Conservation (phyloP, 306 rosid species). For the Gynostemma pentaphyllum region DNA sequence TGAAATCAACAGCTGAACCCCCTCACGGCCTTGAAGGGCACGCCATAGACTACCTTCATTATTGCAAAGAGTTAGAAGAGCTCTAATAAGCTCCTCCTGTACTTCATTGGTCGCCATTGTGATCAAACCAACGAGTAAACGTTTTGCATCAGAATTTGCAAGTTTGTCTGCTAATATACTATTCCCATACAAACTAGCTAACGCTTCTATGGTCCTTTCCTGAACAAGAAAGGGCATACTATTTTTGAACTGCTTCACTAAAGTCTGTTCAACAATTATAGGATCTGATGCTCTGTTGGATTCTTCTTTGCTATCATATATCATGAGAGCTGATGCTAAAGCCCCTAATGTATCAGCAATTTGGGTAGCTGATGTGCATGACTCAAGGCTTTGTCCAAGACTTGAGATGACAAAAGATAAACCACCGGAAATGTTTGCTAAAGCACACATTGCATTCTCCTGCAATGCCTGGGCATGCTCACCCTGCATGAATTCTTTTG, state of each 20-base stretch:
- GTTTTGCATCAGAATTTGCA: slow-evolving; percentile 75
- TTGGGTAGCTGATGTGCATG: slow-evolving; percentile 81
- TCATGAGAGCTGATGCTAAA: slow-evolving; percentile 97
- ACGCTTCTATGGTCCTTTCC: slow-evolving; percentile 94
- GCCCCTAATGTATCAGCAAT: slow-evolving; percentile 94
- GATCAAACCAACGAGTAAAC: slow-evolving; percentile 90
- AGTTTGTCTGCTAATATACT: slow-evolving; percentile 58
- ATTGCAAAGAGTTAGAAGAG: slow-evolving; percentile 72
- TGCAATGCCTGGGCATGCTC: slow-evolving; percentile 95
- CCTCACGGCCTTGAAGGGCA: slow-evolving; percentile 94
- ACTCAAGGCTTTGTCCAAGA: slow-evolving; percentile 98
- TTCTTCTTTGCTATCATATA: slow-evolving; percentile 81
- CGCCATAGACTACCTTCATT: slow-evolving; percentile 80
- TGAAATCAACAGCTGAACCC: slow-evolving; percentile 88
- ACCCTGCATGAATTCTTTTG: slow-evolving; percentile 99
- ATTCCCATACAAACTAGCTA: slow-evolving; percentile 93
- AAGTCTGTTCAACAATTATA: slow-evolving; percentile 58
- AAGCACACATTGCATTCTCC: slow-evolving; percentile 98
- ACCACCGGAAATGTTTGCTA: slow-evolving; percentile 98
- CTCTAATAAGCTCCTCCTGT: slow-evolving; percentile 79
- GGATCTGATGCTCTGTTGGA: slow-evolving; percentile 82
- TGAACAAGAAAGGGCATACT: slow-evolving; percentile 72
- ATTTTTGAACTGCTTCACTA: slow-evolving; percentile 71
- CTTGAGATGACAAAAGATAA: slow-evolving; percentile 88
- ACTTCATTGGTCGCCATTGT: slow-evolving; percentile 91